Base-by-base conservation (phyloP, 257 asterid species). In the Solanum corneliomulleri region DNA sequence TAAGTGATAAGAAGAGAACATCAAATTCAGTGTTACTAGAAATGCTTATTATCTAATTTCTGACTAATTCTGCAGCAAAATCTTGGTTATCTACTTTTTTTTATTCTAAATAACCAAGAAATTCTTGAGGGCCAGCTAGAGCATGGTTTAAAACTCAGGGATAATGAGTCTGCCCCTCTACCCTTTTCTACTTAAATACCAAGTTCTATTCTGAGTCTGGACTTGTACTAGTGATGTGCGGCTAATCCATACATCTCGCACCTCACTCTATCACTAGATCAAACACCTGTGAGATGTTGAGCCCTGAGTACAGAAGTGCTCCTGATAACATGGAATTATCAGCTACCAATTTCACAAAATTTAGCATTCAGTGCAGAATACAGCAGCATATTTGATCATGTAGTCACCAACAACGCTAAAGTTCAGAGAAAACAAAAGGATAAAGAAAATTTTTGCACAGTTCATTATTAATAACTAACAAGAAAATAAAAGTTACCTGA, bases 401-500 rank as follows among this genome's bases (percentile, higher is more conserved):
- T 47, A 47, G 15, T 80, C 18, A 47, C 29, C 44, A 18, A 1
- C 4, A 27, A 29, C 2, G 3, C 45, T 29, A 5, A 9, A 1
- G 68, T 5, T 80, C 7, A 78, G 27, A 80, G 84, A 81, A 49
- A 81, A 81, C 31, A 18, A 11, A 11, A 49, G 62, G 66, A 49
- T 29, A 29, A 27, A 45, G 41, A 41, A 27, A 25, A 78, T 8
- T 9, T 27, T 47, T 16, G 29, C 31, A 81, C 25, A 29, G 68
- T 1, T 81, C 85, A 81, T 81, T 29, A 49, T 29, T 29, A 81
- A 49, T n/a, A 29, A 29, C 85, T 76, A 42, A 76, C 23, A 5
- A 29, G 29, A 29, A 76, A 78, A 83, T 84, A 86, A 89, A 76
- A 85, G 70, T 85, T 92, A 95, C 99, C 99, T 95, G 99, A 86